Base-by-base conservation (phyloP, 441 rosid species). In the Erodium texanum region DNA sequence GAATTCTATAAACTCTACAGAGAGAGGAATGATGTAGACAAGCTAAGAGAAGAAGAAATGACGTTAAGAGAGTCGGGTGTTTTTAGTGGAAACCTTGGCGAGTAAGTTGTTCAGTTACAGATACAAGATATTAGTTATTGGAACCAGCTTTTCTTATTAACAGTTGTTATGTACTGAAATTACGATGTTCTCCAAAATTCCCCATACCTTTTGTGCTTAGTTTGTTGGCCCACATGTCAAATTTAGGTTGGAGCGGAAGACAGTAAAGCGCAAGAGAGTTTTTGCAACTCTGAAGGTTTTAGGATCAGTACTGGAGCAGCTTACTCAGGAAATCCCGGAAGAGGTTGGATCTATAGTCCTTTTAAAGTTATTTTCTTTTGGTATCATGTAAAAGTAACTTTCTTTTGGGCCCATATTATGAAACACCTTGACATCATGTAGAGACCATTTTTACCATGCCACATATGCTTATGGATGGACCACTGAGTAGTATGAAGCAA, bases 1-100 rank as follows among this genome's bases (percentile, higher is more conserved):
- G 99, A 91, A 50, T 94, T 88, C 80, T 94, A 94, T 82, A 94
- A 75, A 77, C 80, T 68, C 0, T 94, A 85, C 75, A 85, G 99
- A 80, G 86, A 89, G 76, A 86, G 76, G 72, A 91, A 94, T 81
- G 76, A 82, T 54, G 97, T 87, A 62, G 97, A 89, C 75, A 76
- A 74, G 74, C 76, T 94, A 66, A 84, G 85, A 71, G 96, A 87
- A 77, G 96, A 94, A 70, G 97, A 87, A 80, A 85, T 75, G 84
- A 77, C 77, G 84, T 74, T 94, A 71, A 84, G 96, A 80, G 92
- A 91, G 74, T 89, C 96, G 1, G 88, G 89, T 68, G 79, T 24
- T 77, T 79, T 82, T 74, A 88, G 84, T 66, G 89, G 86, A 61
- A 82, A 78, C 74, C 83, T 88, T 72, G 83, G 86, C 76, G 97